Conservation (phyloP, 371 early-diverging fungal species). For the Haplosporangium sp. region DNA sequence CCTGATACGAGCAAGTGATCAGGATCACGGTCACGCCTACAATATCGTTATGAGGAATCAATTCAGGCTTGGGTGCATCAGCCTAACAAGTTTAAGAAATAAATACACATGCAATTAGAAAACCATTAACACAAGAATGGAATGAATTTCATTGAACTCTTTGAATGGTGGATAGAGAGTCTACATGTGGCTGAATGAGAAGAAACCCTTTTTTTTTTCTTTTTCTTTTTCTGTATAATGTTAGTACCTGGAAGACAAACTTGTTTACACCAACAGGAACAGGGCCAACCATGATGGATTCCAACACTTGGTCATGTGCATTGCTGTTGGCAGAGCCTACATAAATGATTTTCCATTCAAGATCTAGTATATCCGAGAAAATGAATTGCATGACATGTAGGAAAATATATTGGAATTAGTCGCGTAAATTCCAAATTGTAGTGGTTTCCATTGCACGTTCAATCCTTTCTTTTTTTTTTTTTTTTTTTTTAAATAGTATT, state of each 20-base stretch:
- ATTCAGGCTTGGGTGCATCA: constrained; percentile 74
- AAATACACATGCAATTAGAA: background rate
- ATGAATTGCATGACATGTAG: background rate
- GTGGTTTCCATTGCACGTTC: too few relatives aligned
- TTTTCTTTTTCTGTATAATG: background rate
- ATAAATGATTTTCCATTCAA: constrained; percentile 97
- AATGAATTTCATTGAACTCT: background rate
- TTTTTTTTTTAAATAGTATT: too few relatives aligned
- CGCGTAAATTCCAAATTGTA: too few relatives aligned
- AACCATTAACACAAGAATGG: background rate
- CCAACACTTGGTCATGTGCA: constrained; percentile 92
- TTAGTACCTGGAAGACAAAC: constrained; percentile 87
- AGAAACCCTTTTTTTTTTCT: background rate
- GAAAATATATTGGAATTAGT: too few relatives aligned
- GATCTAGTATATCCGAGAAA: constrained; percentile 68
- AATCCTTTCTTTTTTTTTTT: too few relatives aligned
- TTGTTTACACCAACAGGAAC: constrained; percentile 96
- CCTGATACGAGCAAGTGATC: constrained; percentile 89
- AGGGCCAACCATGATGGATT: constrained; percentile 96
- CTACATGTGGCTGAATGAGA: background rate
- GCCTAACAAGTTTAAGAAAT: constrained; percentile 59
- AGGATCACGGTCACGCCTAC: constrained; percentile 92
- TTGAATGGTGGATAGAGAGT: background rate
- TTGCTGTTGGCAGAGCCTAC: constrained; percentile 90
- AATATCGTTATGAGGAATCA: constrained; percentile 83